Evolutionary conservation across 805 yeast genomes (phyloP), one percentile per base, ranked within the genome.

Genomic region (Cyberlindnera veronae): DNA sequence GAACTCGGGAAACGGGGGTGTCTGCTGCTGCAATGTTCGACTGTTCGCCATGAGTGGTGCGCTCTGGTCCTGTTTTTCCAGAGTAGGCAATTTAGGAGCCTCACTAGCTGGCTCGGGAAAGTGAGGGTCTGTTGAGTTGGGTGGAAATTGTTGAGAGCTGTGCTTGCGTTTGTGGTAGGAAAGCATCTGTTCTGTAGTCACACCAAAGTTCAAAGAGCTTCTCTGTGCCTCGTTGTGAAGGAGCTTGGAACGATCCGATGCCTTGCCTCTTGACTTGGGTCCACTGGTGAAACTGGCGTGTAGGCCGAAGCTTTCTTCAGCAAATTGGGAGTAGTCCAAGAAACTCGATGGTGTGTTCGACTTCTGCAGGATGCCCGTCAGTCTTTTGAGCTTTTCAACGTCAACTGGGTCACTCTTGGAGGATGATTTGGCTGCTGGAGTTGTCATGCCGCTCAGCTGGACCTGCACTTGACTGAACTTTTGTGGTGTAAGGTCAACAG

Each of bases 151-250:
- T 6, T 17, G 26, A 27, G 17, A 21, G 14, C 31, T 24, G 18
- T 6, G 8, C 19, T 32, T 32, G 16, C 30, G 34, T 23, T 26
- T 18, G 30, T 44, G 44, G 28, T 28, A 44, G 2, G 18, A 7
- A 31, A 32, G 44, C 54, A 52, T 54, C 14, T 46, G 47, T 9
- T 35, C 10, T 2, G 32, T 18, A 3, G 43, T 39, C 2, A 54
- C 40, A 12, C 58, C 57, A 35, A 54, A 42, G 21, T 45, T 34
- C 3, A 52, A 7, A 9, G 57, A 47, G 10, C 15, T 42, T 19
- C 42, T 34, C 26, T 52, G 50, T 3, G 45, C 56, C 11, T 48
- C 51, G 26, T 51, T 46, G 32, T 45, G 52, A 2, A 54, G 21
- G 17, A 26, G 21, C 18, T 49, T 52, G 4, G 57, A 28, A 23